phyloP scores from a whole-genome alignment of 192 early-diverging fungal species.

The Backusella westeae region DNA sequence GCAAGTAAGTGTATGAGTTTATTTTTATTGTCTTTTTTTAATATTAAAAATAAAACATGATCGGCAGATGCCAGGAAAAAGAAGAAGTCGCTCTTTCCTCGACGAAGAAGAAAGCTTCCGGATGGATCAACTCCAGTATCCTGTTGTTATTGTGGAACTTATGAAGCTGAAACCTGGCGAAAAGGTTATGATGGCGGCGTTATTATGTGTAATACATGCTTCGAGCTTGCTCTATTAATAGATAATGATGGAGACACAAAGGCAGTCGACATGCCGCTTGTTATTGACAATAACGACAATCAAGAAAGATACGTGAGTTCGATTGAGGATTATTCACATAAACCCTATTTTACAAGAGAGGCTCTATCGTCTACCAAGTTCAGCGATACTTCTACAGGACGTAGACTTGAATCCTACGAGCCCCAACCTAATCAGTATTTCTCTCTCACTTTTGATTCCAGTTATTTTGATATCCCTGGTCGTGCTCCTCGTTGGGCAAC shows the following conservation, averaged over 20 bases:
- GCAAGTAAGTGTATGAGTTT: conserved; percentile 25
- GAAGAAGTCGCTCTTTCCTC: conserved; percentile 22
- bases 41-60: background rate
- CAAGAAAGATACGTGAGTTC: conserved; percentile 46
- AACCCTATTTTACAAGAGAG: conserved; percentile 63
- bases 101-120: conserved; percentile 23
- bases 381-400: conserved; percentile 46
- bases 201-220: conserved; percentile 70
- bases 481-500: conserved; percentile 88
- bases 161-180: conserved; percentile 57
- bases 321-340: conserved; percentile 66
- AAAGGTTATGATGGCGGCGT: conserved; percentile 70
- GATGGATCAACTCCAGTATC: conserved; percentile 27
- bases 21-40: background rate
- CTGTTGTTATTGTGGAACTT: conserved; percentile 66
- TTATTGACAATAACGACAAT: conserved; percentile 20
- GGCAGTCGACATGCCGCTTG: conserved; percentile 11
- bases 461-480: conserved; percentile 91
- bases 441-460: conserved; percentile 73
- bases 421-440: conserved; percentile 69
- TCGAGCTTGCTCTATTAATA: conserved; percentile 43
- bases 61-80: conserved; percentile 9
- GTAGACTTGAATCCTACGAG: conserved; percentile 57
- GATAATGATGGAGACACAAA: conserved; percentile 28
- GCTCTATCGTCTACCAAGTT: conserved; percentile 48